Percentiles rank a stretch among this genome's conserved stretches.
These are phyloP conservation scores for Pleurozium schreberi DNA, from an alignment of 225 moss, liverwort and hornwort species.

Conservation along the genomic window DNA sequence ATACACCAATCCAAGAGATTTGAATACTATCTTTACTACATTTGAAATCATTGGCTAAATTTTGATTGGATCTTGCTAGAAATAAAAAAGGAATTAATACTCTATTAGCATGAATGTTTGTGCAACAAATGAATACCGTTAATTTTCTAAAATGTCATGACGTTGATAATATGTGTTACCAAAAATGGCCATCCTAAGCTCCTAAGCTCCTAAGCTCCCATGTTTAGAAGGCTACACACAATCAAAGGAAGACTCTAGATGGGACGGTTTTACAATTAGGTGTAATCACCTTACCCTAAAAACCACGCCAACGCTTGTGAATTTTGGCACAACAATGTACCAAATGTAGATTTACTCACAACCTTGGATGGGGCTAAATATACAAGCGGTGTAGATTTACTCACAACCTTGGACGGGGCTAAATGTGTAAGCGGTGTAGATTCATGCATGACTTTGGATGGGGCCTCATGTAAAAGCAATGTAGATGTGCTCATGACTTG, in stretches of 20 bases:
- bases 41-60: not conserved
- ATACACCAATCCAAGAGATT: not conserved
- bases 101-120: not conserved
- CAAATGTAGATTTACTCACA: too few species aligned
- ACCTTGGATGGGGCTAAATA: too few species aligned
- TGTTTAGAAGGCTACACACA: fast-evolving
- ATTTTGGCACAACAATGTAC: too few species aligned
- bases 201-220: too few species aligned
- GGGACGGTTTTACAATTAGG: not conserved
- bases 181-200: not conserved
- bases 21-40: fast-evolving
- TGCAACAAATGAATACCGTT: not conserved
- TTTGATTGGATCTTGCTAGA: not conserved
- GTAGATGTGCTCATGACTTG: too few species aligned
- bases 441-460: not conserved
- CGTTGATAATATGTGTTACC: too few species aligned
- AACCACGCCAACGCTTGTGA: not conserved
- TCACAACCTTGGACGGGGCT: too few species aligned
- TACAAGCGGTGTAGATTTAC: too few species aligned
- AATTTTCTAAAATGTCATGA: too few species aligned
- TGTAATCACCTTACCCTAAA: too few species aligned
- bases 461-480: too few species aligned
- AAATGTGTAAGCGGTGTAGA: not conserved
- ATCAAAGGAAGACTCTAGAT: too few species aligned
- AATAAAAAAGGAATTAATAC: not conserved